phyloP scores from a whole-genome alignment of 306 rosid genomes.

The Oxytropis ochrocephala region DNA sequence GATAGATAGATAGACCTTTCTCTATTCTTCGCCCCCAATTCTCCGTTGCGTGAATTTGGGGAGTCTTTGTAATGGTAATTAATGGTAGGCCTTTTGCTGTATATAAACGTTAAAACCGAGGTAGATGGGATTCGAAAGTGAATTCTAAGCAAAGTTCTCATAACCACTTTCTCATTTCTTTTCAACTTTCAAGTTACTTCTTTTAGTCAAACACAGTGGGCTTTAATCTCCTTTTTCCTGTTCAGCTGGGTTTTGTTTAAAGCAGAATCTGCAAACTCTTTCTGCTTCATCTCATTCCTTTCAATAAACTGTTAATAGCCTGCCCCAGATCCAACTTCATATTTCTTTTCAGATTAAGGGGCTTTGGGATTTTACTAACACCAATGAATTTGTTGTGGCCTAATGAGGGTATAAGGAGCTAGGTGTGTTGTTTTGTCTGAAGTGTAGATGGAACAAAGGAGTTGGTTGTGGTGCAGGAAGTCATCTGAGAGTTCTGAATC shows the following conservation, averaged over 20 bases:
- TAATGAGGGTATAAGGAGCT: constrained; percentile 25
- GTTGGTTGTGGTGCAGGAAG: constrained; percentile 74
- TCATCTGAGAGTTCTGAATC: constrained; percentile 70
- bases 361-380: background rate
- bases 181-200: constrained; percentile 24
- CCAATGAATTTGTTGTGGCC: constrained; percentile 7
- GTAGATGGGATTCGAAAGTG: constrained; percentile 42
- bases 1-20: too few relatives aligned
- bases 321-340: background rate
- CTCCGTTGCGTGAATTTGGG: constrained; percentile 49
- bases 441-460: constrained; percentile 55
- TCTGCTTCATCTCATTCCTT: background rate
- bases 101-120: constrained; percentile 16
- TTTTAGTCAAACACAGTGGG: constrained; percentile 16
- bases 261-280: constrained; percentile 13
- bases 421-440: constrained; percentile 9
- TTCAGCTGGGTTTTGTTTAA: constrained; percentile 13
- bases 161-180: constrained; percentile 25
- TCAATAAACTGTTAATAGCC: background rate
- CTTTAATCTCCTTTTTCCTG: background rate
- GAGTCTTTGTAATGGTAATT: background rate
- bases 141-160: constrained; percentile 53
- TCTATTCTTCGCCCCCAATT: too few relatives aligned
- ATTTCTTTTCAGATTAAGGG: background rate
- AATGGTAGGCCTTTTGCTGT: constrained; percentile 18